These are phyloP conservation scores for Paxillus involutus DNA, from an alignment of 768 basidiomycete genomes.

Conservation along the genomic window DNA sequence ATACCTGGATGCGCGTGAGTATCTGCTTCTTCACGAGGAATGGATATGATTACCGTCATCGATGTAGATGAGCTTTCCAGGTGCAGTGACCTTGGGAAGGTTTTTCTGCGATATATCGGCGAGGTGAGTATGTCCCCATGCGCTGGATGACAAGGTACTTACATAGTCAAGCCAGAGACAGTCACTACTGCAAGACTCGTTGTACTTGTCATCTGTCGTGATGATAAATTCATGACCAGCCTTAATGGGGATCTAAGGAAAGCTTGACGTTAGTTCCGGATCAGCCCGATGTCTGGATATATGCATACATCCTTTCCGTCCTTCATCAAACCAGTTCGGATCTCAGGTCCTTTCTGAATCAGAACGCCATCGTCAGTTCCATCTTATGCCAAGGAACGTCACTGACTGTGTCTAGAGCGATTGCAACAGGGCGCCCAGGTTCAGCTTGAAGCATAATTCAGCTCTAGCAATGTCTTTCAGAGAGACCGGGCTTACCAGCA, in stretches of 20 bases:
- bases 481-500: constrained; percentile 48
- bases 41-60: constrained; percentile 72
- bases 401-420: constrained; percentile 94
- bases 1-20: constrained; percentile 47
- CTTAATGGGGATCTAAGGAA: constrained; percentile 66
- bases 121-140: constrained; percentile 1
- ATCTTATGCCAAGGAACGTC: constrained; percentile 2
- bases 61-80: constrained; percentile 97
- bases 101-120: constrained; percentile 56
- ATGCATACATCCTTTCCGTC: constrained; percentile 79
- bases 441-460: constrained; percentile 36
- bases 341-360: constrained; percentile 95
- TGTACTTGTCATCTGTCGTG: constrained; percentile 81
- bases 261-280: constrained; percentile 2
- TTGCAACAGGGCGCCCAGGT: constrained; percentile 89
- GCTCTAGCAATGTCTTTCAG: background rate
- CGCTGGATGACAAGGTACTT: constrained; percentile 30
- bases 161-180: constrained; percentile 94
- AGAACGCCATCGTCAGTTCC: background rate
- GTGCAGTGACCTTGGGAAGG: constrained; percentile 91
- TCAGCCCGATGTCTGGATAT: constrained; percentile 1
- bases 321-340: constrained; percentile 93
- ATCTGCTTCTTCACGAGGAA: background rate
- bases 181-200: constrained; percentile 78
- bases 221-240: constrained; percentile 95